Base-by-base conservation (phyloP, 2,329 filamentous ascomycete species). In the Pleomassaria siparia region DNA sequence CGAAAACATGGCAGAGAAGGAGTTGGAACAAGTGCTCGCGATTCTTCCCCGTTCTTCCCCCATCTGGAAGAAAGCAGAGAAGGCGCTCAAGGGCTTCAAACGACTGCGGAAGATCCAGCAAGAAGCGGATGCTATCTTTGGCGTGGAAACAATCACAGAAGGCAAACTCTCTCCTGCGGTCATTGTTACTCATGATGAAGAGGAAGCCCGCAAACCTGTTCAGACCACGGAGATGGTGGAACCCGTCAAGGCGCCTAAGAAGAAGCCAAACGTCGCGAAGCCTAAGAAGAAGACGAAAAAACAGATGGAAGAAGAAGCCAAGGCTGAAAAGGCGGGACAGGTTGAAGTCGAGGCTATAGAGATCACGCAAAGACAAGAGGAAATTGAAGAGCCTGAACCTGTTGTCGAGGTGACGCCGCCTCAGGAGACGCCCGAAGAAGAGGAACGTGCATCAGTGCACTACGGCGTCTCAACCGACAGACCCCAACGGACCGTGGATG, bases 281-380 rank as follows among this genome's bases (percentile, higher is more conserved):
- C 83, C 79, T 3, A 89, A 89, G 75, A 89, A 82, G 75, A 90
- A 88, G 70, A 82, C 86, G 0, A 91, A 91, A 77, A 91, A 89
- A 68, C 85, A 91, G 62, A 67, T 88, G 2, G 84, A 88, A 62
- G 65, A 72, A 50, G 64, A 62, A 40, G 60, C 65, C 9, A 69
- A 73, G 56, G 61, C 63, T 44, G 60, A 62, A 2, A 69, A 73
- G 56, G 61, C 63, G 44, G 60, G 61, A 2, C 63, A 72, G 47
- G 55, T 62, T 26, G 65, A 71, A 24, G 50, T 64, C 22, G 64
- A 71, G 24, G 52, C 63, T 24, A 63, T 78, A 15, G 77, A 82
- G 53, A 73, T 85, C 30, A 84, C 85, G 53, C 71, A 75, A 2
- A 66, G 64, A 21, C 67, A 63, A 13, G 67, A 69, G 37, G 67